phyloP scores from a whole-genome alignment of 768 basidiomycete genomes.

The Naganishia vishniacii region DNA sequence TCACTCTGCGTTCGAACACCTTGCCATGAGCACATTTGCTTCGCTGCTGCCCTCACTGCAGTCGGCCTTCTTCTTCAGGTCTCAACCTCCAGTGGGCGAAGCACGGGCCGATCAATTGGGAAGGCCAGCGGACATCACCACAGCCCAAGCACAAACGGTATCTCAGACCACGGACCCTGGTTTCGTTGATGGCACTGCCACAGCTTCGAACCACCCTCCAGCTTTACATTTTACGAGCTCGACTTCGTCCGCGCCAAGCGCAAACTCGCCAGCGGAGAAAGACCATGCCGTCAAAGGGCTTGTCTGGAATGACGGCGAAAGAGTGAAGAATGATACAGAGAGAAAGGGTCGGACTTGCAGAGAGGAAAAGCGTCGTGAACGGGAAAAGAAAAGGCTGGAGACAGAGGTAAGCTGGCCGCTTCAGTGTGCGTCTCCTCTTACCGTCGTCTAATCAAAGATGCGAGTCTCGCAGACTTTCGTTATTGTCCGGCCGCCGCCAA shows the following conservation, averaged over 20 bases:
- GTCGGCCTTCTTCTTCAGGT: constrained; percentile 4
- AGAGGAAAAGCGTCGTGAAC: background rate
- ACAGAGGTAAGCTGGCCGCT: constrained; percentile 7
- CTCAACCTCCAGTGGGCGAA: background rate
- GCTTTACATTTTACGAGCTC: background rate
- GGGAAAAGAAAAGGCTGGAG: background rate
- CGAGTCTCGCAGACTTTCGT: constrained; percentile 65
- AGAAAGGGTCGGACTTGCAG: background rate
- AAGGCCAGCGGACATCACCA: no score
- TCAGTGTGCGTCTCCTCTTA: background rate
- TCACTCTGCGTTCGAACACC: background rate
- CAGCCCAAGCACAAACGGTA: background rate
- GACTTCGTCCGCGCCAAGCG: background rate
- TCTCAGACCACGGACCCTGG: background rate
- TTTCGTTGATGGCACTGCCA: background rate
- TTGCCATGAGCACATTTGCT: constrained; percentile 15
- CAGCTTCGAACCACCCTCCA: background rate
- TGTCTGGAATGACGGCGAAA: constrained; percentile 9
- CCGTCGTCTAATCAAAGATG: background rate
- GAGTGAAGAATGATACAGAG: constrained; percentile 8
- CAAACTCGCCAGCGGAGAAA: background rate
- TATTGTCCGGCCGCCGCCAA: constrained; percentile 76
- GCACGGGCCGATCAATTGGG: background rate
- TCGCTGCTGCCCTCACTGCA: constrained; percentile 7
- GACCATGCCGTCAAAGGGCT: background rate